phyloP scores from a whole-genome alignment of 805 yeast species.

The Torulaspora franciscae region DNA sequence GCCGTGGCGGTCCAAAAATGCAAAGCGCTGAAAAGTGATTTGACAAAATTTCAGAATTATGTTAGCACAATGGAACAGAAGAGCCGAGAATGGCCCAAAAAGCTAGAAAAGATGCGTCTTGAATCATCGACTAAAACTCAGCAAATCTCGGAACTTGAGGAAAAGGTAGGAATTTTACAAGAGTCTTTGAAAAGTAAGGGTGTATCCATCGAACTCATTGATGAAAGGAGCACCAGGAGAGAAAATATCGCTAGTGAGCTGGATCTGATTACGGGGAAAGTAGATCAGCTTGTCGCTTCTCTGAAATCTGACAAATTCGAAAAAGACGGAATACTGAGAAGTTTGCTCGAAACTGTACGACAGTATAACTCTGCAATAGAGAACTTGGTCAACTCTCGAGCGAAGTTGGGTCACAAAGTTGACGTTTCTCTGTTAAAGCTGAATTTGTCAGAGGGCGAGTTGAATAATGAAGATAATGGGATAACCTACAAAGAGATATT shows the following conservation, averaged over 20 bases:
- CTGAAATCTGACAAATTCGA: conserved; percentile 48
- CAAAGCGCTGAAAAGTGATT: conserved; percentile 63
- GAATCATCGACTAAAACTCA: conserved; percentile 45
- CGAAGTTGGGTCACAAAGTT: conserved; percentile 19
- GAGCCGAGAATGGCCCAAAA: conserved; percentile 57
- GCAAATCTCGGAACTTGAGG: conserved; percentile 7
- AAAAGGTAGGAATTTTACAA: conserved; percentile 41
- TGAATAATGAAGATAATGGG: conserved; percentile 14
- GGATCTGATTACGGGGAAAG: conserved; percentile 42
- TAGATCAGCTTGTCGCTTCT: conserved; percentile 44
- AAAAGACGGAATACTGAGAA: conserved; percentile 46
- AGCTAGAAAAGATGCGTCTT: conserved; percentile 49
- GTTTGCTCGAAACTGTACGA: conserved; percentile 47
- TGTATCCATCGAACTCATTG: conserved; percentile 57
- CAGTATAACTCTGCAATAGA: conserved; percentile 56
- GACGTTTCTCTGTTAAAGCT: conserved; percentile 39
- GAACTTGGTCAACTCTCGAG: conserved; percentile 25
- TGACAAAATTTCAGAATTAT: conserved; percentile 65
- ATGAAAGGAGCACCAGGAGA: conserved; percentile 56
- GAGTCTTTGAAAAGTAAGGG: conserved; percentile 49
- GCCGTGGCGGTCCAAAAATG: conserved; percentile 52
- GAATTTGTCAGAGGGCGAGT: conserved; percentile 18
- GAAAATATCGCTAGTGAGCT: conserved; percentile 52
- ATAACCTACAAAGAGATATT: conserved; percentile 15
- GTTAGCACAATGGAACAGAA: conserved; percentile 62